Percentiles rank a stretch among this genome's conserved stretches.
phyloP scores from a whole-genome alignment of 306 rosid genomes.

The Cucurbita maxima region DNA sequence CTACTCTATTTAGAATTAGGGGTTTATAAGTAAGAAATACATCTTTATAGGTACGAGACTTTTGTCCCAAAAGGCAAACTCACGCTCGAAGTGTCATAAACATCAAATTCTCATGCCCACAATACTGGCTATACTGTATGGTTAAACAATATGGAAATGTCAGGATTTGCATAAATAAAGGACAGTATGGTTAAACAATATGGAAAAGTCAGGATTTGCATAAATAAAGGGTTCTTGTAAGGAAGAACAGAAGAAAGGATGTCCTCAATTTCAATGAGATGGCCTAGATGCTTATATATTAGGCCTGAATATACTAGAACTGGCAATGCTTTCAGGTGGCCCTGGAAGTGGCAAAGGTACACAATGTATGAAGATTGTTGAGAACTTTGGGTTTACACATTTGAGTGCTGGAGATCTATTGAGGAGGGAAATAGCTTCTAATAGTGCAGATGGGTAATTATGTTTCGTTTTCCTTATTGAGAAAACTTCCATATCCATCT shows the following conservation, averaged over 20 bases:
- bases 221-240: neutral
- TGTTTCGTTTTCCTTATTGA: slow-evolving; percentile 8
- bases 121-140: neutral
- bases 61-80: too few relatives aligned
- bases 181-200: neutral
- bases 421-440: slow-evolving; percentile 61
- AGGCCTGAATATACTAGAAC: neutral
- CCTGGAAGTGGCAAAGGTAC: slow-evolving; percentile 98
- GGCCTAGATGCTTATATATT: neutral
- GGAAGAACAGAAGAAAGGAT: neutral
- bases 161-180: neutral
- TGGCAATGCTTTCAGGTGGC: slow-evolving; percentile 43
- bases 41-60: too few relatives aligned
- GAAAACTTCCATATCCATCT: slow-evolving; percentile 3
- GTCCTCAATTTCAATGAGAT: neutral
- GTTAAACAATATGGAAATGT: neutral
- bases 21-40: too few relatives aligned
- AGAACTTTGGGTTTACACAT: slow-evolving; percentile 71
- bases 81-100: neutral
- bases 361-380: slow-evolving; percentile 73
- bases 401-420: slow-evolving; percentile 92
- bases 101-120: neutral
- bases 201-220: neutral
- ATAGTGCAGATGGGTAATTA: slow-evolving; percentile 59
- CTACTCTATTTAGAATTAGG: too few relatives aligned